Base-by-base conservation (phyloP, 148 eudicot genomes). In the Cornus florida region DNA sequence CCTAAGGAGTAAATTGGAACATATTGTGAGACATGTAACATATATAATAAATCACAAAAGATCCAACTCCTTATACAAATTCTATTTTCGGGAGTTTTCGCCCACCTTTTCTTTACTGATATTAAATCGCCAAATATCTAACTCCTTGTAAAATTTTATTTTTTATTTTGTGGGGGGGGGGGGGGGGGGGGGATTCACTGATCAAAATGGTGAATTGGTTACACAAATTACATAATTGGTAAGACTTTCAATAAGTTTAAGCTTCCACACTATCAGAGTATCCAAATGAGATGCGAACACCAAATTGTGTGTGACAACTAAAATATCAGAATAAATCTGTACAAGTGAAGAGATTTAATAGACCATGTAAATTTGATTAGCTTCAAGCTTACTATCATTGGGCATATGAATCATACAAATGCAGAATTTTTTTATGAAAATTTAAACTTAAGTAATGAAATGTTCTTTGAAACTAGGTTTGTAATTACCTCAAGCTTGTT, bases 401-500 rank as follows among this genome's bases (percentile, higher is more conserved):
- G 22, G 24, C 11, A 20, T 53, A 16, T 53, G 4, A 1, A 62
- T 19, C 20, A 19, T 62, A 62, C 10, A 62, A 62, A 62, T 62
- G 66, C 19, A 62, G 24, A 62, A 62, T 20, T 2, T 0, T 11
- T 43, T 53, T 53, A 10, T 8, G 48, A 53, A 53, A 53, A 53
- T 11, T 53, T 53, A 53, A 12, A 53, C 5, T 53, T 50, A 28
- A 28, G 10, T 48, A 48, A 48, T 35, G 10, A 72, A 20, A 13
- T 7, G 14, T 4, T 9, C 38, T 3, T 3, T 2, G 9, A 43
- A 77, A 48, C 7, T 19, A 41, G 71, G 41, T 2, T 70, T 69
- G 16, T 8, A 24, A 70, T 10, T 89, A 96, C 99, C 99, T 96
- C 99, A 5, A 94, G 91, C 84, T 89, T 94, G 65, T 79, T 91